A percentile compares a stretch with the other conserved stretches of the same genome.
phyloP scores from a whole-genome alignment of 2,329 filamentous ascomycete species.

The Penicillium sp. region DNA sequence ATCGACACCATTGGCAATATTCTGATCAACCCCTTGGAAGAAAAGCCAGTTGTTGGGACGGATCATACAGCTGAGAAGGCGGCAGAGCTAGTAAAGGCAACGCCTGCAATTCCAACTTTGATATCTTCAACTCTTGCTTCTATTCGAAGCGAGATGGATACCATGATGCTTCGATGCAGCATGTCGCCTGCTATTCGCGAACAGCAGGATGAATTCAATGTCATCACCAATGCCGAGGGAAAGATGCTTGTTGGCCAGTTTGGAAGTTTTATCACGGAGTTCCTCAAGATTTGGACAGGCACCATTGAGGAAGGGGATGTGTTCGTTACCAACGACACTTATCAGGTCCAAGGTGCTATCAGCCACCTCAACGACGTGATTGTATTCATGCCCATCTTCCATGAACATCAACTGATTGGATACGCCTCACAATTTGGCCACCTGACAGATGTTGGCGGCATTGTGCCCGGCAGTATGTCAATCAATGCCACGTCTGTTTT shows the following conservation, averaged over 20 bases:
- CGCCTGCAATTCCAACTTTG: too few species aligned
- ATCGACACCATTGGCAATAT: too few species aligned
- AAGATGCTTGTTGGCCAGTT: conserved; percentile 56
- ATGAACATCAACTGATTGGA: conserved; percentile 46
- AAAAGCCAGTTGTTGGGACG: too few species aligned
- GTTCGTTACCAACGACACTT: conserved; percentile 55
- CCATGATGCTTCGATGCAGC: conserved; percentile 51
- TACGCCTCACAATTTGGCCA: conserved; percentile 56
- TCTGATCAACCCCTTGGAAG: too few species aligned
- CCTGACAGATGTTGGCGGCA: conserved; percentile 49
- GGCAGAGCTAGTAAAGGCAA: too few species aligned
- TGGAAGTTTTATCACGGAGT: conserved; percentile 52
- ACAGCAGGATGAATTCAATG: conserved; percentile 56
- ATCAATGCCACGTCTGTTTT: conserved; percentile 51
- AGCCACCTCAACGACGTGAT: conserved; percentile 55
- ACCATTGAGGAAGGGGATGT: conserved; percentile 52
- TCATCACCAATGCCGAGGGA: conserved; percentile 51
- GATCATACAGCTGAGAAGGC: too few species aligned
- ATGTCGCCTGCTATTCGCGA: conserved; percentile 55
- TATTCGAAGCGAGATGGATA: too few species aligned
- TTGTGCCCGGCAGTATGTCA: conserved; percentile 54
- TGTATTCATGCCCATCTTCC: conserved; percentile 51
- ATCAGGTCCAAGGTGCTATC: conserved; percentile 51
- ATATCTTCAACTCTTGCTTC: too few species aligned
- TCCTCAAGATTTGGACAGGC: conserved; percentile 50